These are phyloP conservation scores for Colletotrichum salicis DNA, from an alignment of 2,329 filamentous ascomycete genomes.

Conservation along the genomic window DNA sequence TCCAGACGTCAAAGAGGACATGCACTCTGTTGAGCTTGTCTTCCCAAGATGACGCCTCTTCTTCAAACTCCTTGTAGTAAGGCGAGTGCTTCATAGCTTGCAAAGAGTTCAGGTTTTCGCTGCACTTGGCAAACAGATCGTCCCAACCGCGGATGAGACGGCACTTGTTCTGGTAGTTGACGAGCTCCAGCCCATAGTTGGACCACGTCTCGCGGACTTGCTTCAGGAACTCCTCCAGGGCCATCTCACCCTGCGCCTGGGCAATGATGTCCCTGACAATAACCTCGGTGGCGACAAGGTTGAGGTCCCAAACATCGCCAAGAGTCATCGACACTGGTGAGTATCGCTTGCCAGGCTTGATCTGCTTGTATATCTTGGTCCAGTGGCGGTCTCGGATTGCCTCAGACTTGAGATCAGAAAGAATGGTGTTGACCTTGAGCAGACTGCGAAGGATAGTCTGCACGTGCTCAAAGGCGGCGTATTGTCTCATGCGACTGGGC, in stretches of 20 bases:
- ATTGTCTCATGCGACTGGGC: constrained; percentile 98
- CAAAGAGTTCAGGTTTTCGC: constrained; percentile 95
- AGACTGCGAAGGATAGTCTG: constrained; percentile 89
- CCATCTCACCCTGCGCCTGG: constrained; percentile 98
- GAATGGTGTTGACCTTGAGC: constrained; percentile 88
- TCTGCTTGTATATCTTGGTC: constrained; percentile 96
- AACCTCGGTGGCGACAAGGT: constrained; percentile 85
- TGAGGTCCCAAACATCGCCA: constrained; percentile 98
- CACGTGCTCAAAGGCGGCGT: constrained; percentile 99
- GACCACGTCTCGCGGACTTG: constrained; percentile 98
- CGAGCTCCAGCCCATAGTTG: constrained; percentile 91
- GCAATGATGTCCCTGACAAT: constrained; percentile 93
- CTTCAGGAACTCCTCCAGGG: constrained; percentile 95
- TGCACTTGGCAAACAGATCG: constrained; percentile 97
- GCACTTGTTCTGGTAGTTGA: constrained; percentile 98
- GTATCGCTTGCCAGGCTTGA: constrained; percentile 93
- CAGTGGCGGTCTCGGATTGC: constrained; percentile 96
- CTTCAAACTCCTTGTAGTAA: constrained; percentile 99
- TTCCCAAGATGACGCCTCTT: constrained; percentile 96
- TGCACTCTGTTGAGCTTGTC: constrained; percentile 98
- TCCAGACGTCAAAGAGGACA: constrained; percentile 99
- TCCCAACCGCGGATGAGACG: constrained; percentile 98
- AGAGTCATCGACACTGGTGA: constrained; percentile 94
- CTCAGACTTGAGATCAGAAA: constrained; percentile 94
- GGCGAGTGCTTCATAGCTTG: constrained; percentile 99